Conservation (phyloP, 306 rosid species). For the Cyclanthera cordifolia region DNA sequence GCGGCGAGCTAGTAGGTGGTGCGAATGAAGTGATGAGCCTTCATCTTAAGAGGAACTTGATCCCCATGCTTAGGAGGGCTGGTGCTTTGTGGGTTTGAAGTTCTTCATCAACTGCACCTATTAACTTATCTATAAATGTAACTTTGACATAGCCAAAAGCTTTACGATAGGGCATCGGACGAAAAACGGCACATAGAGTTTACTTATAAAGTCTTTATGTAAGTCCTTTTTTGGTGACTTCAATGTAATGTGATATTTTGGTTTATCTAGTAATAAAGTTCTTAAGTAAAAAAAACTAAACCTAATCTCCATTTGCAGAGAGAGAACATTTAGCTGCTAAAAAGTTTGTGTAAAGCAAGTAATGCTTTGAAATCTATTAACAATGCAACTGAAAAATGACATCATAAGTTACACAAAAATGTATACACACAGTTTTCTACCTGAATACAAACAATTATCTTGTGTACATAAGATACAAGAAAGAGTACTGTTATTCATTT, state of each 20-base stretch:
- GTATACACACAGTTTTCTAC: not conserved
- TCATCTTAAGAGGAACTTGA: conserved; percentile 65
- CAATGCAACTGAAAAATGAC: not conserved
- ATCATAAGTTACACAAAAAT: conserved; percentile 6
- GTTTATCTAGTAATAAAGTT: not conserved
- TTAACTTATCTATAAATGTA: not conserved
- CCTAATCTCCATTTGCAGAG: not conserved
- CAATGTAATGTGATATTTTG: conserved; percentile 10
- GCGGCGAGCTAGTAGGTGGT: conserved; percentile 73
- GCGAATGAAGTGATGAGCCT: conserved; percentile 86
- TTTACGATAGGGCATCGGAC: not conserved
- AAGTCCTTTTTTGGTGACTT: conserved; percentile 16
- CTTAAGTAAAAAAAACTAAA: not conserved
- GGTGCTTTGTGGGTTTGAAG: conserved; percentile 84
- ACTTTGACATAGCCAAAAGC: not conserved
- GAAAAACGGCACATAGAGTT: too few species aligned
- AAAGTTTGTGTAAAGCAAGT: not conserved
- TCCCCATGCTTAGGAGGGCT: conserved; percentile 78
- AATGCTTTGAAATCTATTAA: not conserved
- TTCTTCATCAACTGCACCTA: not conserved
- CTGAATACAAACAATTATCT: conserved; percentile 2
- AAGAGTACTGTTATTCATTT: not conserved
- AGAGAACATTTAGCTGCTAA: not conserved
- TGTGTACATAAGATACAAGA: conserved; percentile 8
- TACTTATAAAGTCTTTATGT: not conserved